Conservation (phyloP, 2,329 filamentous ascomycete species). For the Colletotrichum echinochloae region DNA sequence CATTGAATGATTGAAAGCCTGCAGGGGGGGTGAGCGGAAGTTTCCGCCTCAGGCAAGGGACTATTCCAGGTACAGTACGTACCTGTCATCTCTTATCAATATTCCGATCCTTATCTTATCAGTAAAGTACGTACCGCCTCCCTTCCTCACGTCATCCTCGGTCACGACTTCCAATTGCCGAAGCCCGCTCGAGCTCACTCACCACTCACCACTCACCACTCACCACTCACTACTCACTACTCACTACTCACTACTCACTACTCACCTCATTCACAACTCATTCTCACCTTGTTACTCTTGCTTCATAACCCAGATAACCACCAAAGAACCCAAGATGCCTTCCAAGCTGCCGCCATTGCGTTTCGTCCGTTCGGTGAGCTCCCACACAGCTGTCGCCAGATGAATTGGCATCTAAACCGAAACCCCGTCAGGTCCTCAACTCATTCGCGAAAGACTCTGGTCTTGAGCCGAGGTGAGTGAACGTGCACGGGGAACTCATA, state of each 20-base stretch:
- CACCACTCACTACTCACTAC: not conserved
- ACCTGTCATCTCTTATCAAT: not conserved
- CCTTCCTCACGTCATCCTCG: slow-evolving; percentile 19
- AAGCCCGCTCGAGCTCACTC: slow-evolving; percentile 27
- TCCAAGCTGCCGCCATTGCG: slow-evolving; percentile 41
- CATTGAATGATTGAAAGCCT: slow-evolving; percentile 24
- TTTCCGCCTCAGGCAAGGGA: slow-evolving; percentile 33
- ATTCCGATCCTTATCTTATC: not conserved
- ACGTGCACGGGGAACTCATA: not conserved
- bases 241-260: not conserved
- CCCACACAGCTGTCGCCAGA: not conserved
- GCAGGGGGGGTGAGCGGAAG: slow-evolving; percentile 27
- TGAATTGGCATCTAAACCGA: slow-evolving; percentile 9
- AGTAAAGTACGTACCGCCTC: not conserved
- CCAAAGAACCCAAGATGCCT: slow-evolving; percentile 22
- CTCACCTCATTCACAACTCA: not conserved
- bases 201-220: no score
- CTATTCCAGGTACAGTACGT: not conserved
- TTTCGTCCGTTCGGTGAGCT: slow-evolving; percentile 67
- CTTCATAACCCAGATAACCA: not conserved
- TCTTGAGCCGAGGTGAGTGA: slow-evolving; percentile 83
- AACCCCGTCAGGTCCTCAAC: slow-evolving; percentile 75
- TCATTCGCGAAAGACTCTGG: slow-evolving; percentile 89
- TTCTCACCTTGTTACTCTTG: not conserved
- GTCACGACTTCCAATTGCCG: slow-evolving; percentile 12